Conservation (phyloP, 257 asterid genomes). For the Prunella vulgaris region DNA sequence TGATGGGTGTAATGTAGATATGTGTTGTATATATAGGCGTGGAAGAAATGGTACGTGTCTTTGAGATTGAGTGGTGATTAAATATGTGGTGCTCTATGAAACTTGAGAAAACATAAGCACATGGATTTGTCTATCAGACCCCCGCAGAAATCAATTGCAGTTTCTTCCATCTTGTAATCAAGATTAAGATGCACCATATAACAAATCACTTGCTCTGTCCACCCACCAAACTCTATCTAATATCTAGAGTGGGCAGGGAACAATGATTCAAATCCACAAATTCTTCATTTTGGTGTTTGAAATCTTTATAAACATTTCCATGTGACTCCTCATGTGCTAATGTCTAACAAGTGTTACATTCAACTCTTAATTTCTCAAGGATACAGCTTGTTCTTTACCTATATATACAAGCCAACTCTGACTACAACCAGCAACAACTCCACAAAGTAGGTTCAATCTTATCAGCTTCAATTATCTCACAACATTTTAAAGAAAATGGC, state of each 20-base stretch:
- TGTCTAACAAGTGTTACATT: neutral
- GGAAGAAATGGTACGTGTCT: neutral
- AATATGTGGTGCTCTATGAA: conserved; percentile 6
- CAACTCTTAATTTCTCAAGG: neutral
- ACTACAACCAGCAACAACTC: neutral
- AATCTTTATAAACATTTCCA: neutral
- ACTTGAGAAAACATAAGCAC: conserved; percentile 18
- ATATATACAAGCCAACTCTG: neutral
- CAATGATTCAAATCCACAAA: neutral
- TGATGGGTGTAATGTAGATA: neutral
- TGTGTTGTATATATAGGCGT: neutral
- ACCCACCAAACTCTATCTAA: neutral
- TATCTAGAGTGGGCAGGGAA: neutral
- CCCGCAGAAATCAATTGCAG: too few species aligned
- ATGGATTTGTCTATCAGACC: conserved; percentile 20
- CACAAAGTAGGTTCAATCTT: neutral
- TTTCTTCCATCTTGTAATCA: too few species aligned
- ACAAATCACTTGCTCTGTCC: too few species aligned
- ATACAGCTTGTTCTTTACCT: neutral
- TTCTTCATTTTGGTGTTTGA: neutral
- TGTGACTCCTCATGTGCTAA: neutral
- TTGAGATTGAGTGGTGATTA: neutral
- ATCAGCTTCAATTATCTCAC: neutral
- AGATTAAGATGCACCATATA: too few species aligned
- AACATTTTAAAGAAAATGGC: conserved; percentile 4